Evolutionary conservation across 176 grass and related monocot species (phyloP).

Genomic region (Carex pumila): DNA sequence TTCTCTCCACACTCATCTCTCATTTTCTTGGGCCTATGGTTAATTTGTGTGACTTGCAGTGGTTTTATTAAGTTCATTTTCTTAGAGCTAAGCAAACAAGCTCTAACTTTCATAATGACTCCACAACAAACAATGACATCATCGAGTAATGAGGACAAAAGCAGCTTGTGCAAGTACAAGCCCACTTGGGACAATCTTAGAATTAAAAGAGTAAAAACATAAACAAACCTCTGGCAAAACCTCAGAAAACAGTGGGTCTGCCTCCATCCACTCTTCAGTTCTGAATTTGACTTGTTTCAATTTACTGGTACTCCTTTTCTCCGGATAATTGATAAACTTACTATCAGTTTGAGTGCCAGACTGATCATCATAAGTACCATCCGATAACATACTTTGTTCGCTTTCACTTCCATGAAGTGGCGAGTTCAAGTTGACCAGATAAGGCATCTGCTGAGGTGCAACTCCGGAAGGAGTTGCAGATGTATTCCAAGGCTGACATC

Average conservation of each 20-base stretch:
- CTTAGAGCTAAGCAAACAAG: not conserved
- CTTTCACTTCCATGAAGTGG: slow-evolving; percentile 50
- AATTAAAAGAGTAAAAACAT: slow-evolving; percentile 7
- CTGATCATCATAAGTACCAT: slow-evolving; percentile 46
- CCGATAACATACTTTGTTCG: slow-evolving; percentile 28
- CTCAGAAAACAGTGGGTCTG: slow-evolving; percentile 30
- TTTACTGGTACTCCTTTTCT: slow-evolving; percentile 39
- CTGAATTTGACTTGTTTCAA: slow-evolving; percentile 37
- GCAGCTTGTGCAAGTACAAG: not conserved
- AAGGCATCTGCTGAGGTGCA: slow-evolving; percentile 46
- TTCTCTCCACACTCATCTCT: not conserved
- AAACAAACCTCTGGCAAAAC: slow-evolving; percentile 32
- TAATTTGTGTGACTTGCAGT: not conserved
- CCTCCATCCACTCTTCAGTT: slow-evolving; percentile 43
- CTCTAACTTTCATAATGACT: not conserved
- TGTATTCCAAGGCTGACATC: slow-evolving; percentile 65
- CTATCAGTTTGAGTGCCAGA: slow-evolving; percentile 27
- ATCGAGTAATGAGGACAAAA: not conserved
- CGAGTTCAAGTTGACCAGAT: slow-evolving; percentile 64
- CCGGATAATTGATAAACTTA: slow-evolving; percentile 11
- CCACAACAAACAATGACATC: not conserved
- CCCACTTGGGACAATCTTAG: not conserved
- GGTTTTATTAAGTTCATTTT: not conserved
- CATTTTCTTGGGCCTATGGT: not conserved
- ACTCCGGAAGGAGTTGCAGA: slow-evolving; percentile 35